phyloP scores from a whole-genome alignment of 768 basidiomycete genomes.

The Arthromyces matolae region DNA sequence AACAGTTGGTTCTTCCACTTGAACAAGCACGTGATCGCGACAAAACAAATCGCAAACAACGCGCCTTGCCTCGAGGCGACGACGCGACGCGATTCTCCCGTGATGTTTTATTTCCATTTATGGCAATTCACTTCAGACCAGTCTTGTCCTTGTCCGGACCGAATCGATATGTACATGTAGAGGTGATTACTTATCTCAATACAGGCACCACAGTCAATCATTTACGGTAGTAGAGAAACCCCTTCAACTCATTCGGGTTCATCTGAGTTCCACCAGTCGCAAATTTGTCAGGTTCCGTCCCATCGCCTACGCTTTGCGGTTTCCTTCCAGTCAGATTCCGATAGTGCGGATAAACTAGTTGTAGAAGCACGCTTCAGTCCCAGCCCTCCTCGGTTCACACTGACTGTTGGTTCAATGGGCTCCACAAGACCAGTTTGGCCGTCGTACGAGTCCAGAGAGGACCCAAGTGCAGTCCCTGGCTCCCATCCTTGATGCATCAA shows the following conservation, averaged over 20 bases:
- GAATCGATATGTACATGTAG: too few relatives aligned
- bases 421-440: slow-evolving; percentile 45
- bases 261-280: too few relatives aligned
- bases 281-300: slow-evolving; percentile 17
- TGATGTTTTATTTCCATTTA: slow-evolving; percentile 10
- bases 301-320: slow-evolving; percentile 39
- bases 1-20: slow-evolving; percentile 18
- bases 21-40: slow-evolving; percentile 32
- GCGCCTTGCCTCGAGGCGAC: slow-evolving; percentile 24
- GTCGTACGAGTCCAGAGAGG: slow-evolving; percentile 24
- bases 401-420: slow-evolving; percentile 49
- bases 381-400: slow-evolving; percentile 48
- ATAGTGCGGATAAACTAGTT: slow-evolving; percentile 16
- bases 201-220: too few relatives aligned
- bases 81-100: slow-evolving; percentile 26
- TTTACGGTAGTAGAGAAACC: too few relatives aligned
- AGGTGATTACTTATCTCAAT: too few relatives aligned
- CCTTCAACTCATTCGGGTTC: too few relatives aligned
- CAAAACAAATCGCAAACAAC: slow-evolving; percentile 34
- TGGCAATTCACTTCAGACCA: background rate
- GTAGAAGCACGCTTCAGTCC: slow-evolving; percentile 36
- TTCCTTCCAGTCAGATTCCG: slow-evolving; percentile 36
- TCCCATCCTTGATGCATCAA: slow-evolving; percentile 76
- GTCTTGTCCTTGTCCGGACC: background rate
- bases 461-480: slow-evolving; percentile 58